Conservation (phyloP, 2,329 filamentous ascomycete species). For the Podosphaera fusca region DNA sequence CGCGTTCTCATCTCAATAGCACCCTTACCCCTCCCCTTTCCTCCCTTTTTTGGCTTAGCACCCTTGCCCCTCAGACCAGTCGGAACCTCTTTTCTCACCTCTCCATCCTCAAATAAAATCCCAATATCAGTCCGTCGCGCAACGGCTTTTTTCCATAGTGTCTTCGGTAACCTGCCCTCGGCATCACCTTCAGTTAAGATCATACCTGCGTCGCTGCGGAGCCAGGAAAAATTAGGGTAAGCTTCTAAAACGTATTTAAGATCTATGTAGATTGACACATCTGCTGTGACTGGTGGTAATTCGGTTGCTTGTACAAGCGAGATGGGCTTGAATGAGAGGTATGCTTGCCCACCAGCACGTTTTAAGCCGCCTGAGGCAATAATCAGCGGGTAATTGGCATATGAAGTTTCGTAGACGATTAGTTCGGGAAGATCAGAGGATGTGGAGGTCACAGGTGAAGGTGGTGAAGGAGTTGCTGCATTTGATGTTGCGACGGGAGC, state of each 20-base stretch:
- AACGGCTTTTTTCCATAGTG: constrained; percentile 21
- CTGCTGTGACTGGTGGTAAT: constrained; percentile 15
- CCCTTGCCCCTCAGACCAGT: constrained; percentile 21
- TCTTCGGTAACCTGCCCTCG: constrained; percentile 14
- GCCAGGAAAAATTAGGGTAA: constrained; percentile 18
- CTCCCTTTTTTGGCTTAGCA: constrained; percentile 18
- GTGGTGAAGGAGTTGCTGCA: constrained; percentile 8
- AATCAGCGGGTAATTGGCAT: constrained; percentile 22
- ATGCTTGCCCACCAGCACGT: constrained; percentile 19
- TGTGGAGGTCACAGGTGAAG: constrained; percentile 16
- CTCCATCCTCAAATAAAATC: constrained; percentile 21
- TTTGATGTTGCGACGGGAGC: constrained; percentile 5
- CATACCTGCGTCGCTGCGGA: constrained; percentile 17
- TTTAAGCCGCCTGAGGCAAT: constrained; percentile 20
- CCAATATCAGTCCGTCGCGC: constrained; percentile 21
- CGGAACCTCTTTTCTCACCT: constrained; percentile 22
- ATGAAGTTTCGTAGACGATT: constrained; percentile 23
- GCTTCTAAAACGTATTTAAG: constrained; percentile 17
- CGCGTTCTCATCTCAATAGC: constrained; percentile 13
- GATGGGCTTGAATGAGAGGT: constrained; percentile 15
- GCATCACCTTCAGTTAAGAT: constrained; percentile 17
- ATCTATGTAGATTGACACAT: constrained; percentile 22
- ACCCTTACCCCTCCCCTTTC: constrained; percentile 16
- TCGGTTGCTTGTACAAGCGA: constrained; percentile 14
- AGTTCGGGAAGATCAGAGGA: constrained; percentile 20